Evolutionary conservation across 768 basidiomycete species (phyloP).

Genomic region (Suillus lakei): DNA sequence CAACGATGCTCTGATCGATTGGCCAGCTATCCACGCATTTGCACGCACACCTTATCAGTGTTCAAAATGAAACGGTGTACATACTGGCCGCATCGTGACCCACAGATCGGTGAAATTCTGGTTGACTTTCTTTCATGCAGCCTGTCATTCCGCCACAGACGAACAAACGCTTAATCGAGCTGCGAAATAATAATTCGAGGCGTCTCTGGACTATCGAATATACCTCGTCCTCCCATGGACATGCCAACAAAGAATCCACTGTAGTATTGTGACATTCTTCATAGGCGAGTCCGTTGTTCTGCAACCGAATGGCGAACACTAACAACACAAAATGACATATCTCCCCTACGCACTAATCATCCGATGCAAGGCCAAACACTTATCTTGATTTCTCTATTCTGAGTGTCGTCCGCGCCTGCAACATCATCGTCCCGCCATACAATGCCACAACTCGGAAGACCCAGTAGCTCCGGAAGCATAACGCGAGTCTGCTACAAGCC

Average conservation of each 20-base stretch:
- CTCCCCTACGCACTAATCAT: background rate
- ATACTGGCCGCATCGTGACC: no score
- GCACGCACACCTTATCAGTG: no score
- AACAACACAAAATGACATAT: background rate
- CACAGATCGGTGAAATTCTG: no score
- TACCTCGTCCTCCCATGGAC: no score
- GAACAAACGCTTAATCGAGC: no score
- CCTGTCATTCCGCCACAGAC: no score
- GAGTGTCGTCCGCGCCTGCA: background rate
- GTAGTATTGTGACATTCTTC: background rate
- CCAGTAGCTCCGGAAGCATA: conserved; percentile 28
- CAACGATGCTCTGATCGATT: no score
- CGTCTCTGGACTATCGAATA: no score
- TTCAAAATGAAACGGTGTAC: no score
- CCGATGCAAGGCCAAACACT: background rate
- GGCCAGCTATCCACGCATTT: no score
- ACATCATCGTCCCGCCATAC: background rate
- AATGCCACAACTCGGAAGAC: conserved; percentile 31
- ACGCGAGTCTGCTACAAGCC: conserved; percentile 6
- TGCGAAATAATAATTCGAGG: no score
- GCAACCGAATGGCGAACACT: background rate
- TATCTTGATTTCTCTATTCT: conserved; percentile 5
- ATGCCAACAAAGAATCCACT: background rate
- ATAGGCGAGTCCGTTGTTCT: background rate
- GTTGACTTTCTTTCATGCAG: no score